phyloP scores from a whole-genome alignment of 768 basidiomycete genomes.

The Lactarius sp. region DNA sequence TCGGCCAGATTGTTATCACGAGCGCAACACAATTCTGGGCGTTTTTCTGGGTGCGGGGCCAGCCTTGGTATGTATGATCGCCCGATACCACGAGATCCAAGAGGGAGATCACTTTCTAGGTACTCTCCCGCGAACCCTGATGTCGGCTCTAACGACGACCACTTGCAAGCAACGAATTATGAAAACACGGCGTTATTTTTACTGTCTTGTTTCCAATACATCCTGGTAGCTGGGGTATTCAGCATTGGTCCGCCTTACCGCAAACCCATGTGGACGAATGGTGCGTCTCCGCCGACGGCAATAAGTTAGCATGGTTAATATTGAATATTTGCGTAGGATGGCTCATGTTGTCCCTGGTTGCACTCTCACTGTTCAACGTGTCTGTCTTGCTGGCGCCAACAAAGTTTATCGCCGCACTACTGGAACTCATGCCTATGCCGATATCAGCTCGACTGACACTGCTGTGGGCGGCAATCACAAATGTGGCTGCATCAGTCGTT shows the following conservation, averaged over 20 bases:
- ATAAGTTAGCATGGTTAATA: not conserved
- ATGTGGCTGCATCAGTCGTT: conserved; percentile 62
- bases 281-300: conserved; percentile 40
- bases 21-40: conserved; percentile 79
- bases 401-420: conserved; percentile 47
- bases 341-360: conserved; percentile 72
- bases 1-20: conserved; percentile 88
- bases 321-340: conserved; percentile 45
- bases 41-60: conserved; percentile 82
- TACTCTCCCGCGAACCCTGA: conserved; percentile 33
- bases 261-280: conserved; percentile 91
- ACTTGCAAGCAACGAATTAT: conserved; percentile 79
- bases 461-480: conserved; percentile 59
- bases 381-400: conserved; percentile 75
- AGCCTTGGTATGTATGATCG: conserved; percentile 62
- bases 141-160: conserved; percentile 43
- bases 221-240: conserved; percentile 94
- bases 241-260: conserved; percentile 97
- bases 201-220: conserved; percentile 97
- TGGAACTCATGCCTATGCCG: conserved; percentile 78
- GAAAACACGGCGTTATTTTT: conserved; percentile 93
- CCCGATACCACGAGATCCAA: not conserved
- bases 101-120: conserved; percentile 8
- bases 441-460: conserved; percentile 62
- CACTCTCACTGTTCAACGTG: conserved; percentile 67